phyloP scores from a whole-genome alignment of 768 basidiomycete genomes.

The Imleria badia region DNA sequence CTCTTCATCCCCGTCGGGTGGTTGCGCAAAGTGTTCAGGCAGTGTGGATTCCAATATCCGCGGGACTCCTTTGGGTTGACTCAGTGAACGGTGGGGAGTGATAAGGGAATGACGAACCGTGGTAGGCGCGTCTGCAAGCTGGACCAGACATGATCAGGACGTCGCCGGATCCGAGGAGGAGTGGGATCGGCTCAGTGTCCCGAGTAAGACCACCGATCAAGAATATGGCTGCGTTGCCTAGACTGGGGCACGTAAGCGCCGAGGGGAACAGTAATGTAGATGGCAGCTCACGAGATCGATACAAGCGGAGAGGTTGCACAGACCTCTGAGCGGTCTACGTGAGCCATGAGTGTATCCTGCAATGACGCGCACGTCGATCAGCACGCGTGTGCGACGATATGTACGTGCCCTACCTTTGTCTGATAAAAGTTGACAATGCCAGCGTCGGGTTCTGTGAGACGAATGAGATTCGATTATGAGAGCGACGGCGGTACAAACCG shows the following conservation, averaged over 20 bases:
- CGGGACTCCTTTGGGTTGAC: constrained; percentile 62
- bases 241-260: constrained; percentile 40
- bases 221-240: constrained; percentile 88
- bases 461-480: background rate
- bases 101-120: constrained; percentile 56
- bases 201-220: constrained; percentile 84
- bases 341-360: constrained; percentile 91
- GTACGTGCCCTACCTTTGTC: constrained; percentile 46
- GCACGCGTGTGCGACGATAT: background rate
- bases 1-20: constrained; percentile 24
- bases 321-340: constrained; percentile 96
- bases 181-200: constrained; percentile 71
- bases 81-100: background rate
- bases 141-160: constrained; percentile 92
- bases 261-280: no score
- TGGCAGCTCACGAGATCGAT: constrained; percentile 76
- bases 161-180: constrained; percentile 90
- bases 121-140: constrained; percentile 82
- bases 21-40: constrained; percentile 53
- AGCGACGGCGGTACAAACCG: constrained; percentile 43
- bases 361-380: background rate
- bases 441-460: constrained; percentile 78
- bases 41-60: constrained; percentile 81
- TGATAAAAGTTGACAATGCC: constrained; percentile 98
- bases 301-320: constrained; percentile 91